Conservation (phyloP, 2,329 filamentous ascomycete species). For the Chaetomium olivaceum region DNA sequence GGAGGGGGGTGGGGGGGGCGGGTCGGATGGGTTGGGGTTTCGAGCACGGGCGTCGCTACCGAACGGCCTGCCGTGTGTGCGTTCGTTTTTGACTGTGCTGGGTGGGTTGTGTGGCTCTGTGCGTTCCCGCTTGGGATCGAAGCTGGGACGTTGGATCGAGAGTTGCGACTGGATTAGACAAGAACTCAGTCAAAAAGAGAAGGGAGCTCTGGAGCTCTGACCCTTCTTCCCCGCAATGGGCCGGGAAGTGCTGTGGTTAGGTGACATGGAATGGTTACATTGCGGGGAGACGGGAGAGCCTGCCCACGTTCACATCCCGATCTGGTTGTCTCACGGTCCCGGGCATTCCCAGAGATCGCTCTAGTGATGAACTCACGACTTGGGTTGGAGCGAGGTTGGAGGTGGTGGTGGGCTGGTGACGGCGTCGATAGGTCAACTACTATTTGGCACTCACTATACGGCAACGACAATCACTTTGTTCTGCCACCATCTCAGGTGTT, state of each 20-base stretch:
- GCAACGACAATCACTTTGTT: neutral
- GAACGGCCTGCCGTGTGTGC: neutral
- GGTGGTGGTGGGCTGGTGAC: neutral
- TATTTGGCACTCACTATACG: neutral
- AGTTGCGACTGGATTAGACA: neutral
- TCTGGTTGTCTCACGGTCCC: neutral
- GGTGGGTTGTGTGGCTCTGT: neutral
- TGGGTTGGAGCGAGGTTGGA: neutral
- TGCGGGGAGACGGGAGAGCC: neutral
- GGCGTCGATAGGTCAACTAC: neutral
- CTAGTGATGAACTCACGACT: neutral
- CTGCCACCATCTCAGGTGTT: neutral
- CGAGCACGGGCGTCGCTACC: neutral
- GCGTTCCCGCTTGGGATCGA: neutral
- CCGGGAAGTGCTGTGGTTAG: no score
- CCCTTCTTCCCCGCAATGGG: constrained; percentile 2
- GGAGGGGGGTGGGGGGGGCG: no score
- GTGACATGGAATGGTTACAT: neutral
- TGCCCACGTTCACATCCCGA: neutral
- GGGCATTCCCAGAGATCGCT: neutral
- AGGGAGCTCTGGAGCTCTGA: constrained; percentile 5
- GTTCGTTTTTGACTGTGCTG: neutral
- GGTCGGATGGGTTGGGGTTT: neutral
- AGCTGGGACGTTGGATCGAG: neutral
- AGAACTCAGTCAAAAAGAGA: neutral